Conservation (phyloP, 495 filamentous ascomycete species). For the Xylaria cubensis region DNA sequence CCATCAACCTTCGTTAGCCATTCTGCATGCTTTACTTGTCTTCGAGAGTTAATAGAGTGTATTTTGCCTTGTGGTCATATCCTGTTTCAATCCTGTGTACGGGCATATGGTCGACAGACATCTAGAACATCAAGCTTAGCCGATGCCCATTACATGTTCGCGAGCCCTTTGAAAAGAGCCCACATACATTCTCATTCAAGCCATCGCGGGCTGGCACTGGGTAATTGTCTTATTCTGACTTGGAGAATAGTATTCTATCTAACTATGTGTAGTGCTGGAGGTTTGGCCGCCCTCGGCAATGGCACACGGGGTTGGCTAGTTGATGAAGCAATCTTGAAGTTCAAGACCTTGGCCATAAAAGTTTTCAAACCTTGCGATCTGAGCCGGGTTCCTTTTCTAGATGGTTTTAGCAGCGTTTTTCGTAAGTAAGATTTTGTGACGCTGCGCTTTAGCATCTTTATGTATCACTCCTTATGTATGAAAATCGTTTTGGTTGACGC, state of each 20-base stretch:
- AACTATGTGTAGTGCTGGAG: neutral
- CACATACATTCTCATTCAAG: neutral
- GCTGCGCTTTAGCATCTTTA: neutral
- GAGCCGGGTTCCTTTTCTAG: neutral
- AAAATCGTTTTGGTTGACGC: neutral
- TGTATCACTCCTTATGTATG: neutral
- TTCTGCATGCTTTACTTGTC: neutral
- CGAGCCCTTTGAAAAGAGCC: neutral
- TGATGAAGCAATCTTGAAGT: neutral
- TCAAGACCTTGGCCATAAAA: neutral
- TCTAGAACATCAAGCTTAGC: neutral
- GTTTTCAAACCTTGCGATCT: neutral
- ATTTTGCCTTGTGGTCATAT: neutral
- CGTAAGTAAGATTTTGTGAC: neutral
- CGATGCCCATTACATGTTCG: neutral
- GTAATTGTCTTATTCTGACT: neutral
- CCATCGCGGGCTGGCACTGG: neutral
- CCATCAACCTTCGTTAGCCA: neutral
- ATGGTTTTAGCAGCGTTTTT: neutral
- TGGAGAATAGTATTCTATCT: neutral
- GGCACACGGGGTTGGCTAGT: neutral
- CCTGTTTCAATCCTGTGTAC: neutral
- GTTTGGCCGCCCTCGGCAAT: neutral
- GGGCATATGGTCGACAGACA: neutral
- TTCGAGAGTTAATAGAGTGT: neutral